Conservation (phyloP, 2,329 filamentous ascomycete genomes). For the Cucurbitaria berberidis region DNA sequence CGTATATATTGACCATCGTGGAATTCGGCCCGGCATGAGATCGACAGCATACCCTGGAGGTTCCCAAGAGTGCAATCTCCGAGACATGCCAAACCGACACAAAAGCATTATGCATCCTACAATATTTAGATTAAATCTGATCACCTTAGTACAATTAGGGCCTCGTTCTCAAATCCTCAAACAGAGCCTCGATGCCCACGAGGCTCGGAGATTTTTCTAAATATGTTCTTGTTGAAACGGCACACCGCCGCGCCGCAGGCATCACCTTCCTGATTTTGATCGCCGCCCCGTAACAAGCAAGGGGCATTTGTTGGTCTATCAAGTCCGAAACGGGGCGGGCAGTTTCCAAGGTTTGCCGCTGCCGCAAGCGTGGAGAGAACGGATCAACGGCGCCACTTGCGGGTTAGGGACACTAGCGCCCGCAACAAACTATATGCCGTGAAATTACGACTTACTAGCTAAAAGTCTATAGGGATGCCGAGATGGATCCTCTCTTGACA, state of each 20-base stretch:
- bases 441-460: neutral
- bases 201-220: neutral
- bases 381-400: neutral
- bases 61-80: neutral
- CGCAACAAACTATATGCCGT: neutral
- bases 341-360: constrained; percentile 6
- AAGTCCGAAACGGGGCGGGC: constrained; percentile 6
- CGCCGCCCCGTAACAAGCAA: constrained; percentile 11
- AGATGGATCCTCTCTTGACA: neutral
- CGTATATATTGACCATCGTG: neutral
- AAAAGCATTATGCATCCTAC: neutral
- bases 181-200: neutral
- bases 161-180: neutral
- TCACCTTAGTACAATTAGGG: no score
- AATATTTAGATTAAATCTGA: neutral
- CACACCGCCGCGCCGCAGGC: neutral
- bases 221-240: neutral
- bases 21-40: neutral
- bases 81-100: neutral
- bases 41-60: neutral
- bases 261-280: constrained; percentile 1
- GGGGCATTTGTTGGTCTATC: constrained; percentile 6
- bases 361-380: constrained; percentile 13
- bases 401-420: constrained; percentile 1
- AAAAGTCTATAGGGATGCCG: neutral